Percentiles rank a stretch among this genome's conserved stretches.
Evolutionary conservation across 305 asterid species (phyloP).

Genomic region (Solanum hybrid): DNA sequence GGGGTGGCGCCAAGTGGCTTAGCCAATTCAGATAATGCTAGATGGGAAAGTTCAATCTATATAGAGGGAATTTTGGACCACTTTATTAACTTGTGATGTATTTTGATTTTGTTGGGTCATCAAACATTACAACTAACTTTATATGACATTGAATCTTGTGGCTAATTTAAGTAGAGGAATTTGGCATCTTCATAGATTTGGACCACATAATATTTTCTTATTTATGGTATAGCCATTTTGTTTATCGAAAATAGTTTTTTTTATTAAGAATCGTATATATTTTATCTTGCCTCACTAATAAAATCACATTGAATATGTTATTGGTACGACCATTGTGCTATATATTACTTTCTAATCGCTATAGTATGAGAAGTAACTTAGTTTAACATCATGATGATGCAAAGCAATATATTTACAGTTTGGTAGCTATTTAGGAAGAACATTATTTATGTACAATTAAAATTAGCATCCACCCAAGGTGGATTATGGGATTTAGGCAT

Average conservation of each 20-base stretch:
- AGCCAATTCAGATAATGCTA: not conserved
- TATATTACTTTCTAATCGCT: not conserved
- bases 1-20: slow-evolving; percentile 19
- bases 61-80: not conserved
- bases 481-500: not conserved
- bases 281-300: not conserved
- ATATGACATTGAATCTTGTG: not conserved
- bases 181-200: not conserved
- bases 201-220: not conserved
- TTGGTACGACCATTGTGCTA: not conserved
- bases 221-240: not conserved
- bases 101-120: not conserved
- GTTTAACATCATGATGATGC: not conserved
- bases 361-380: not conserved
- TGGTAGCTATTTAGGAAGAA: not conserved
- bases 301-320: not conserved
- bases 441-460: not conserved
- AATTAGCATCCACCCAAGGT: not conserved
- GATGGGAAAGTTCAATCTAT: not conserved
- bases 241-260: not conserved
- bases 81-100: not conserved
- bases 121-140: not conserved
- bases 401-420: not conserved
- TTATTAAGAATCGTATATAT: not conserved
- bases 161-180: not conserved